These are phyloP conservation scores for Silene vulgaris DNA, from an alignment of 179 eudicot genomes.

Conservation along the genomic window DNA sequence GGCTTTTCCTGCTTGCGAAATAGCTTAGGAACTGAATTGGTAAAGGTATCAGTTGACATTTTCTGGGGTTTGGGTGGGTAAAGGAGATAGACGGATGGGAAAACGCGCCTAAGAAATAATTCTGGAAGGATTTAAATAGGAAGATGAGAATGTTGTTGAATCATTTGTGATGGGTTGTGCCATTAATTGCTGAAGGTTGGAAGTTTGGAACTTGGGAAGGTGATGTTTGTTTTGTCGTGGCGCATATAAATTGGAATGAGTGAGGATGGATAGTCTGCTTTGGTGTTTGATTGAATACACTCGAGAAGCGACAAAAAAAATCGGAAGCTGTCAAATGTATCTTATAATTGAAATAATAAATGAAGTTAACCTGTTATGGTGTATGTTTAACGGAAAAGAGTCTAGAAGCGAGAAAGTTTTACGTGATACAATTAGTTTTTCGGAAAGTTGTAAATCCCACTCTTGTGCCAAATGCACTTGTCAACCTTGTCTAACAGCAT, in stretches of 20 bases:
- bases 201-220: neutral
- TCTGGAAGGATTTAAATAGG: neutral
- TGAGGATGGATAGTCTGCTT: neutral
- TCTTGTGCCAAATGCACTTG: neutral
- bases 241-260: neutral
- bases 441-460: neutral
- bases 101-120: neutral
- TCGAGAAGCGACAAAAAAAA: constrained; percentile 1
- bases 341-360: neutral
- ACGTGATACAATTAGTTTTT: neutral
- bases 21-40: neutral
- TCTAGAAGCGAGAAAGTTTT: neutral
- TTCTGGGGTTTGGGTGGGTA: neutral
- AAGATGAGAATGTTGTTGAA: neutral
- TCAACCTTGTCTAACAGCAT: neutral
- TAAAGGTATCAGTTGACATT: neutral
- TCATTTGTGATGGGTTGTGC: neutral
- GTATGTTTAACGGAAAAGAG: neutral
- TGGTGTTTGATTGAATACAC: neutral
- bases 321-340: neutral
- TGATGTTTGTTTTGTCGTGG: neutral
- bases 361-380: neutral
- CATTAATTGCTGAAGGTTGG: neutral
- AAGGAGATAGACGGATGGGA: neutral
- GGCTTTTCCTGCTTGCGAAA: neutral